These are phyloP conservation scores for Pseudocercospora eumusae DNA, from an alignment of 2,329 filamentous ascomycete genomes.

Conservation along the genomic window DNA sequence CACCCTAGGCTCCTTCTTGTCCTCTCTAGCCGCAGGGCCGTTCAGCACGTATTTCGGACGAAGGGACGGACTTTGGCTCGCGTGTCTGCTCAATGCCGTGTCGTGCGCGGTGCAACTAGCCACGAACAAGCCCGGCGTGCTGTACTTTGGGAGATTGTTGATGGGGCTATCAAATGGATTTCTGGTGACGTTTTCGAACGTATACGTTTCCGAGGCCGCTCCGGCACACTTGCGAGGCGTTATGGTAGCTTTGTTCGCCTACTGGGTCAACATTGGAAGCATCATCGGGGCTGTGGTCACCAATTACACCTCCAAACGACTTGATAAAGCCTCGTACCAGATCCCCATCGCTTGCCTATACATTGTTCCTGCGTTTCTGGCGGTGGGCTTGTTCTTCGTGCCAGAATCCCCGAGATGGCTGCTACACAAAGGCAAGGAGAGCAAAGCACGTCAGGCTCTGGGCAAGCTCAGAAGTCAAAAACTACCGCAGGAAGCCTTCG, in stretches of 20 bases:
- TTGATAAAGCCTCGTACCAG: background rate
- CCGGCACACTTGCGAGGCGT: background rate
- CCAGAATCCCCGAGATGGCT: background rate
- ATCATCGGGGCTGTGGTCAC: background rate
- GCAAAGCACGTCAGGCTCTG: background rate
- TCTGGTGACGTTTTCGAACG: background rate
- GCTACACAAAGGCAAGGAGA: background rate
- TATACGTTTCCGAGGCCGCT: background rate
- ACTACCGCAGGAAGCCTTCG: background rate
- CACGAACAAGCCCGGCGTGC: background rate
- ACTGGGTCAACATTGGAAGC: background rate
- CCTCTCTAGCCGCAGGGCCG: background rate
- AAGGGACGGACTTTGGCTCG: background rate
- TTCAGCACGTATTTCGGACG: background rate
- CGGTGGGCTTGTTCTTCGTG: background rate
- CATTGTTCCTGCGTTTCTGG: background rate
- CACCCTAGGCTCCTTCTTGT: background rate
- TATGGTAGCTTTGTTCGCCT: background rate
- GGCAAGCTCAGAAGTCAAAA: background rate
- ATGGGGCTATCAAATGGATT: background rate
- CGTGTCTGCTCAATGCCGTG: background rate
- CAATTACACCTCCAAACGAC: background rate
- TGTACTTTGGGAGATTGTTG: background rate
- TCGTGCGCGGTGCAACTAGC: background rate
- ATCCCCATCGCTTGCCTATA: background rate